These are phyloP conservation scores for Epichloe hybrida DNA, from an alignment of 2,329 filamentous ascomycete genomes.

Conservation along the genomic window DNA sequence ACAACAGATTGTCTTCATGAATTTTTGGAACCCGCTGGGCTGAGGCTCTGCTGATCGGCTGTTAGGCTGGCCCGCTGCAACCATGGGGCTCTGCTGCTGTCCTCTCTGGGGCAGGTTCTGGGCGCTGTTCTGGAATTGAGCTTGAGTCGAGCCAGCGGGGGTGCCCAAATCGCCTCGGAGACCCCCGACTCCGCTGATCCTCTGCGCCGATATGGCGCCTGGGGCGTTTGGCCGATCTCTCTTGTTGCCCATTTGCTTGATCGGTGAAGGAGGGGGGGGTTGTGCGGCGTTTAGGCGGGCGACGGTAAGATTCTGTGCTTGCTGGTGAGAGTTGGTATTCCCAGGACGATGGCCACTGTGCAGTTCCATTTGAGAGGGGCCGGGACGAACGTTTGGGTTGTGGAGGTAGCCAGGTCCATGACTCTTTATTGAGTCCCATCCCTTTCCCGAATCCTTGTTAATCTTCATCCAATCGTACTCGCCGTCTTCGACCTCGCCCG, in stretches of 20 bases:
- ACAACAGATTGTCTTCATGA: conserved; percentile 88
- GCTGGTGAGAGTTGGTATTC: conserved; percentile 50
- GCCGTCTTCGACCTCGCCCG: conserved; percentile 88
- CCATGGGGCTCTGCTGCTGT: conserved; percentile 47
- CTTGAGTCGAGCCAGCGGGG: conserved; percentile 81
- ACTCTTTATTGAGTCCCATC: conserved; percentile 66
- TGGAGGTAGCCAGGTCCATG: conserved; percentile 50
- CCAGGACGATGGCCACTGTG: conserved; percentile 58
- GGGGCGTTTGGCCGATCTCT: conserved; percentile 63
- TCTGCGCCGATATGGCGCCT: conserved; percentile 60
- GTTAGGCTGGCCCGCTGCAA: conserved; percentile 36
- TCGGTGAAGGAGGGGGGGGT: conserved; percentile 73
- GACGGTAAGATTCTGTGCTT: conserved; percentile 54
- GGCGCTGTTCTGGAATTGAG: conserved; percentile 92
- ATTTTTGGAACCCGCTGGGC: conserved; percentile 74
- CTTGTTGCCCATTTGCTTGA: conserved; percentile 67
- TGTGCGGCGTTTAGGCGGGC: conserved; percentile 90
- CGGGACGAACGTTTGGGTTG: conserved; percentile 64
- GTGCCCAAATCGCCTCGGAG: conserved; percentile 60
- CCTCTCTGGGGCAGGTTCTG: conserved; percentile 64
- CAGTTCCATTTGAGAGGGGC: conserved; percentile 73
- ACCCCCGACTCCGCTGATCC: conserved; percentile 61
- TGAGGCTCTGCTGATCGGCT: conserved; percentile 54
- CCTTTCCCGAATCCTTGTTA: conserved; percentile 69
- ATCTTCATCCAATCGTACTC: conserved; percentile 99